phyloP scores from a whole-genome alignment of 441 rosid genomes.

The Gossypium aridum region DNA sequence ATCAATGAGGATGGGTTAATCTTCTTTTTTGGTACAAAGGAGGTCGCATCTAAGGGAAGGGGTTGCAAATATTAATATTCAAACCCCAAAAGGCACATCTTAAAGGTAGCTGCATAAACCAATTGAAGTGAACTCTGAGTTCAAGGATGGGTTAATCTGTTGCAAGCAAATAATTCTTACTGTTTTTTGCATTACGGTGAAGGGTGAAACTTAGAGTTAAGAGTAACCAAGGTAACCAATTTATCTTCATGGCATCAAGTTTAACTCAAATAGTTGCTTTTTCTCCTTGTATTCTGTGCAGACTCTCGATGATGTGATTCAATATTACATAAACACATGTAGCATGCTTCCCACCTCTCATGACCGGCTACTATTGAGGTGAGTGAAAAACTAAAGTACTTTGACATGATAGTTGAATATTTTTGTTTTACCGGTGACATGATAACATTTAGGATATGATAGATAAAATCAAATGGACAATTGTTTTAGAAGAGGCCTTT shows the following conservation, averaged over 20 bases:
- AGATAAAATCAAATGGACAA: background rate
- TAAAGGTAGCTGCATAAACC: no score
- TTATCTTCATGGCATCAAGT: background rate
- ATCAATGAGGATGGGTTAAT: background rate
- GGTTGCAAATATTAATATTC: background rate
- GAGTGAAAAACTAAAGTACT: slow-evolving; percentile 10
- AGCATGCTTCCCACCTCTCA: slow-evolving; percentile 46
- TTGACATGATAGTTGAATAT: background rate
- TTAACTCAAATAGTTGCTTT: background rate
- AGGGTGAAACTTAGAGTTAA: background rate
- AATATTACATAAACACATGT: slow-evolving; percentile 45
- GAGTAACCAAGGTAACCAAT: background rate
- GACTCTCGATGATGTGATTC: slow-evolving; percentile 1
- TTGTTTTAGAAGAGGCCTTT: background rate
- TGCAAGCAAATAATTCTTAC: background rate
- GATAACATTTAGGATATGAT: background rate
- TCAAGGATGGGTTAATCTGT: no score
- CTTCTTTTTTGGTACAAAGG: background rate
- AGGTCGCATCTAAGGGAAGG: background rate
- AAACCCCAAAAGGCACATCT: background rate
- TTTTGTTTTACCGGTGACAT: background rate
- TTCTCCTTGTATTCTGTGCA: background rate
- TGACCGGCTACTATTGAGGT: slow-evolving; percentile 55
- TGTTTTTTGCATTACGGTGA: background rate
- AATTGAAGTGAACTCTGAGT: no score